Conservation (phyloP, 2,329 filamentous ascomycete genomes). For the Sodiomyces alkalinus region DNA sequence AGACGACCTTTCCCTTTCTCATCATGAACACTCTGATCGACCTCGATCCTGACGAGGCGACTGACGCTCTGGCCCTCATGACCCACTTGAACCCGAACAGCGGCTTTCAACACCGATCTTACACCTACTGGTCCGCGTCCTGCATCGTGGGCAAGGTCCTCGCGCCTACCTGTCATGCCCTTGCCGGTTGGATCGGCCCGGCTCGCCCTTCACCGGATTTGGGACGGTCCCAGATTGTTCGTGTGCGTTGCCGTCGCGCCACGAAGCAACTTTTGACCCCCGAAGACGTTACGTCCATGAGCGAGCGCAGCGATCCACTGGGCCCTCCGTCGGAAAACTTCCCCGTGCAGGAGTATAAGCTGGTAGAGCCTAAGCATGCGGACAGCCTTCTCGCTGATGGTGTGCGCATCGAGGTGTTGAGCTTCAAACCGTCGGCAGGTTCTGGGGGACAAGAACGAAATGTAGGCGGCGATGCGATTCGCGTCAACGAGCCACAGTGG, state of each 20-base stretch:
- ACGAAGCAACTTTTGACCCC: conserved; percentile 36
- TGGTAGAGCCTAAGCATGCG: conserved; percentile 39
- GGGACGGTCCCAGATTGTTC: conserved; percentile 51
- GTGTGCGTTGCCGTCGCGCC: conserved; percentile 45
- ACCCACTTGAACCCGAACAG: conserved; percentile 53
- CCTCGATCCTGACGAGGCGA: conserved; percentile 53
- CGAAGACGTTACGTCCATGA: conserved; percentile 50
- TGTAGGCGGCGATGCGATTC: background rate
- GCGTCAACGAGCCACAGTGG: conserved; percentile 21
- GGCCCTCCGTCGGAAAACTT: conserved; percentile 47
- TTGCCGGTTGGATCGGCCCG: conserved; percentile 62
- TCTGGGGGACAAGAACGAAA: too few relatives aligned
- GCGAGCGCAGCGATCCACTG: conserved; percentile 51
- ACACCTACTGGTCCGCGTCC: conserved; percentile 61
- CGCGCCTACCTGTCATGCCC: conserved; percentile 53
- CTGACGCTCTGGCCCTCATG: conserved; percentile 49
- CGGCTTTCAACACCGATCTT: conserved; percentile 63
- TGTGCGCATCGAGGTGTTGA: conserved; percentile 54
- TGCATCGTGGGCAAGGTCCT: conserved; percentile 65
- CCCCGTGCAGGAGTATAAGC: conserved; percentile 51
- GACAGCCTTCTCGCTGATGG: conserved; percentile 44
- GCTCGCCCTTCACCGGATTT: conserved; percentile 54
- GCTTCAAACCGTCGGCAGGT: conserved; percentile 32
- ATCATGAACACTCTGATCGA: conserved; percentile 69
- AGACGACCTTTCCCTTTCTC: conserved; percentile 53